Base-by-base conservation (phyloP, 306 rosid genomes). In the Malus asiatica region DNA sequence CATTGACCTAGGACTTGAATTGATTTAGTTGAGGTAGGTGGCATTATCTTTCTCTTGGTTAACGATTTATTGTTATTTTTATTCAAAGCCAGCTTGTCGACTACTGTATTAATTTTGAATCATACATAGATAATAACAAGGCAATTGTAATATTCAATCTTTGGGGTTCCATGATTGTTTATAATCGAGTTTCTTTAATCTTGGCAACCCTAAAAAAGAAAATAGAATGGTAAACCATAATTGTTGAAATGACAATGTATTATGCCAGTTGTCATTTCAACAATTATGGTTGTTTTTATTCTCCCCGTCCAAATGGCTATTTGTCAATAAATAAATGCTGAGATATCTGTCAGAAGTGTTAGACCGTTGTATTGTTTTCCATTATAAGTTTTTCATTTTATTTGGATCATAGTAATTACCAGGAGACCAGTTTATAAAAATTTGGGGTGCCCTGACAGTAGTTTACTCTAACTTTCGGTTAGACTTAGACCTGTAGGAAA, bases 1-100 rank as follows among this genome's bases (percentile, higher is more conserved):
- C 76, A 45, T 71, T 85, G 89, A 65, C 82, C 82, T 57, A 76
- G 86, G 76, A 78, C 82, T 80, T 92, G 83, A 86, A 61, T 78
- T 16, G 73, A 63, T 62, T 25, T 6, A 35, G 35, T 71, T 71
- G 57, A 65, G 67, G 58, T 78, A 65, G 46, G 82, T 38, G 44
- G 38, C 25, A 63, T 25, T 64, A 46, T 65, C n/a, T 48, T 19
- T 64, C 33, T 65, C n/a, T 48, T 74, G 53, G 45, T 38, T 40
- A 52, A 32, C 48, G 30, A 51, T 33, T 78, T n/a, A 45, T 44
- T 74, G 52, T 57, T 79, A 16, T 61, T 20, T 19, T 71, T 4
- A 57, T 12, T 73, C 77, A 23, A 20, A 66, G 70, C 38, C 27
- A 20, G 27, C 22, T 15, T 35, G 27, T 65, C 27, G 5, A 23